Base-by-base conservation (phyloP, 495 filamentous ascomycete species). In the Aspergillus mulundensis region DNA sequence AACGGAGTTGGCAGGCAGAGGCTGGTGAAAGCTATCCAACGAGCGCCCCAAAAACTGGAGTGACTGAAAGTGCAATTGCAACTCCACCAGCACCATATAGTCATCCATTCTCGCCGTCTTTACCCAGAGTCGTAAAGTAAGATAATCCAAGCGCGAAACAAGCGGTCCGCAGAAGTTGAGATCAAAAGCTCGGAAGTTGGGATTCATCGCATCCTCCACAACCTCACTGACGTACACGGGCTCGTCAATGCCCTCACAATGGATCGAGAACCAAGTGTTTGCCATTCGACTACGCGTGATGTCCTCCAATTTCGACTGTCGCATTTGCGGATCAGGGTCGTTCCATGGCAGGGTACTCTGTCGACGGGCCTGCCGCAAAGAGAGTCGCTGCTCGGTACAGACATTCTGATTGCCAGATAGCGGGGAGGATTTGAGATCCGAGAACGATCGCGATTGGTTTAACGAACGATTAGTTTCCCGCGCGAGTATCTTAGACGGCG, bases 161-260 rank as follows among this genome's bases (percentile, higher is more conserved):
- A 67, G 66, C 11, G 89, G 82, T 0, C 84, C 86, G 51, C 82
- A 87, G 16, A 77, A 68, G 40, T 83, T 80, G 15, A 97, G 78
- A 56, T 97, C 90, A 68, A 97, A 95, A 55, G 86, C 84, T 39
- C 85, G 84, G 66, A 96, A 98, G 63, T 84, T 89, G 39, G 92
- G 92, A 71, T 97, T 97, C 80, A 89, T 92, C 15, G 89, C 81
- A 66, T 84, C 84, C 57, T 88, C 81, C 15, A 84, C 77, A 39
- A 88, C 74, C 73, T 98, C 94, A 70, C 91, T 96, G 66, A 96
- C 84, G 67, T 97, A 98, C 20, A 97, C 71, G 0, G 94, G 92
- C 18, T 89, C 85, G 36, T 81, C 70, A 43, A 79, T 67, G 1
- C 72, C 80, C 7, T 80, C 77, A 56, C 82, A 83, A 71, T 96